These are phyloP conservation scores for Penicillium sp. DNA, from an alignment of 2,329 filamentous ascomycete genomes.

Conservation along the genomic window DNA sequence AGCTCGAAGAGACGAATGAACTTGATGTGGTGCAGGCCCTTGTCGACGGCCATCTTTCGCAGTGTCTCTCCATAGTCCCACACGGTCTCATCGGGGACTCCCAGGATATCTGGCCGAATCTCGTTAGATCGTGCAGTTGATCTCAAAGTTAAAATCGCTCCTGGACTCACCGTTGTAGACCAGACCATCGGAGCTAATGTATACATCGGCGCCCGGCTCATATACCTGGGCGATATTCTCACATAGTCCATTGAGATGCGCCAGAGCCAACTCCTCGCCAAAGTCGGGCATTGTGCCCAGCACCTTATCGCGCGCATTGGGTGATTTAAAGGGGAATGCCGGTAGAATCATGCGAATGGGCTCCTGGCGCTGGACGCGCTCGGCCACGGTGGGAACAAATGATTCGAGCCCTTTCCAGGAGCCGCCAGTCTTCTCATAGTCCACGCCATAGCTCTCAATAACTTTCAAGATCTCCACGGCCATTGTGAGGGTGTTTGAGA, in stretches of 20 bases:
- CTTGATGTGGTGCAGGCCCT: constrained; percentile 33
- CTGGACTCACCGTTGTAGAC: constrained; percentile 36
- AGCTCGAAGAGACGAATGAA: constrained; percentile 41
- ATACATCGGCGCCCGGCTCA: constrained; percentile 40
- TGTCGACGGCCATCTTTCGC: constrained; percentile 36
- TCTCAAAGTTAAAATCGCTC: neutral
- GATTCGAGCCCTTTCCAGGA: constrained; percentile 29
- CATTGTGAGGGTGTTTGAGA: constrained; percentile 10
- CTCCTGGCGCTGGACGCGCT: constrained; percentile 20
- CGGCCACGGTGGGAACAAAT: constrained; percentile 24
- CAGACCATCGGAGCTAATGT: constrained; percentile 46
- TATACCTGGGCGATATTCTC: constrained; percentile 41
- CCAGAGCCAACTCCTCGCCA: constrained; percentile 45
- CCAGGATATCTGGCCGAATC: constrained; percentile 35
- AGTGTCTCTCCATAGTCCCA: constrained; percentile 43
- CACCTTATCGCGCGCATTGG: constrained; percentile 33
- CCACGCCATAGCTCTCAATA: constrained; percentile 29
- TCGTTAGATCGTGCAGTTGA: neutral
- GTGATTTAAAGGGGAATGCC: constrained; percentile 33
- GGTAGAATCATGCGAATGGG: constrained; percentile 33
- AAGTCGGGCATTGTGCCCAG: constrained; percentile 41
- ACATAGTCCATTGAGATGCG: constrained; percentile 42
- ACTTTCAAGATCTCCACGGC: constrained; percentile 22
- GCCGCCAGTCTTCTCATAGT: constrained; percentile 23
- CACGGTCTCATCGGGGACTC: constrained; percentile 42